These are phyloP conservation scores for Dimocarpus longan DNA, from an alignment of 345 rosid genomes.

Conservation along the genomic window DNA sequence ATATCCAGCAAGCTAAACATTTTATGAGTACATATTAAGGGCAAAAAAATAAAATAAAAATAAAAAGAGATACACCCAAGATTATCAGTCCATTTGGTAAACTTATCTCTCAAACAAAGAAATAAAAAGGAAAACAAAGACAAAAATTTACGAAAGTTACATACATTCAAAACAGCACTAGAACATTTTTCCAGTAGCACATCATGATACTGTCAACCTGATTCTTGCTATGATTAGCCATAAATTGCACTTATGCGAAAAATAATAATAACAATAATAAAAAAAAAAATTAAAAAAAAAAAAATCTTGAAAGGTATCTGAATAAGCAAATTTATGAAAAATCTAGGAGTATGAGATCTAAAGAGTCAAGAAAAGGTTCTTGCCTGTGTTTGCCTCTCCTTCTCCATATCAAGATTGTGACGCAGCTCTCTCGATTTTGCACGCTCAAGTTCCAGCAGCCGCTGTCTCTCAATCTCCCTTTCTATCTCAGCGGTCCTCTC, in stretches of 20 bases:
- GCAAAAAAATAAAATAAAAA: too few species aligned
- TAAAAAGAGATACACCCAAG: not conserved
- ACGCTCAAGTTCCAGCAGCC: constrained; percentile 66
- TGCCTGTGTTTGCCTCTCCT: constrained; percentile 83
- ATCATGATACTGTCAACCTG: not conserved
- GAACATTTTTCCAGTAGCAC: not conserved
- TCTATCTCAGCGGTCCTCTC: constrained; percentile 71
- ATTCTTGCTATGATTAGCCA: not conserved
- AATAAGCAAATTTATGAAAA: not conserved
- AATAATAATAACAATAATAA: too few species aligned
- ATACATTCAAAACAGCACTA: constrained; percentile 6
- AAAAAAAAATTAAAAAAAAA: too few species aligned
- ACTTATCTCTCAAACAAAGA: not conserved
- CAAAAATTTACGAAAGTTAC: not conserved
- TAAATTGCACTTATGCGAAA: not conserved
- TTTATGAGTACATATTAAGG: not conserved
- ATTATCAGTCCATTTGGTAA: not conserved
- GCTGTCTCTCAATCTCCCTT: constrained; percentile 81
- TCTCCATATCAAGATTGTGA: constrained; percentile 79
- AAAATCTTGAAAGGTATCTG: too few species aligned
- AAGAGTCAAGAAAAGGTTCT: constrained; percentile 18
- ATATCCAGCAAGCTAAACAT: not conserved
- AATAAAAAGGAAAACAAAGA: not conserved
- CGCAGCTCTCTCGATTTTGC: constrained; percentile 77
- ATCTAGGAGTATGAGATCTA: not conserved